Percentiles rank a stretch among this genome's conserved stretches.
These are phyloP conservation scores for Echinochloa phyllopogon DNA, from an alignment of 176 grass and related monocot species.

Conservation along the genomic window DNA sequence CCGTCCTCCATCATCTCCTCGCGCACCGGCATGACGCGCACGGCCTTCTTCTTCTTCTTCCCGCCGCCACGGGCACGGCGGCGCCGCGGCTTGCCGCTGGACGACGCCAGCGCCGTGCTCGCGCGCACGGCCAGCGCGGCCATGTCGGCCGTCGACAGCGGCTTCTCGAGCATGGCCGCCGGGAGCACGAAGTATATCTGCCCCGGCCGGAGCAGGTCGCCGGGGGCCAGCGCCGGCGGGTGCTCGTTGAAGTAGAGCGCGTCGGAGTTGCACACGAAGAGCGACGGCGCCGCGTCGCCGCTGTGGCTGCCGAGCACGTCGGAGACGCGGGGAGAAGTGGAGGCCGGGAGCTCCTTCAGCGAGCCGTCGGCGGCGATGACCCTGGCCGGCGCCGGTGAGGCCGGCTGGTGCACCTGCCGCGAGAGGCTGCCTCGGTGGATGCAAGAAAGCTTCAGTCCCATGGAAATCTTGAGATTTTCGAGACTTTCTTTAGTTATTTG, in stretches of 20 bases:
- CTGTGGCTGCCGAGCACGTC: neutral
- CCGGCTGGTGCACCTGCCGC: neutral
- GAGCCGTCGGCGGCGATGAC: constrained; percentile 54
- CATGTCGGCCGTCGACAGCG: constrained; percentile 49
- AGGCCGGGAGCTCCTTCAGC: constrained; percentile 40
- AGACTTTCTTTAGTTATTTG: too few relatives aligned
- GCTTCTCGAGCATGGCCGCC: constrained; percentile 19
- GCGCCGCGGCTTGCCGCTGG: neutral
- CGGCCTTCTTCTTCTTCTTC: neutral
- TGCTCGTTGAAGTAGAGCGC: constrained; percentile 49
- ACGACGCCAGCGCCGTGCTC: constrained; percentile 42
- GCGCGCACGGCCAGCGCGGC: constrained; percentile 52
- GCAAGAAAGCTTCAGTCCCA: constrained; percentile 54
- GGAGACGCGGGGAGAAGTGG: neutral
- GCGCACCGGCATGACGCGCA: constrained; percentile 23
- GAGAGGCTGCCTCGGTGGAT: constrained; percentile 3
- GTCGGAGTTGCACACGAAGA: constrained; percentile 57
- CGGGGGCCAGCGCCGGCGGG: neutral
- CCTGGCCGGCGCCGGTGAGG: constrained; percentile 27
- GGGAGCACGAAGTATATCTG: constrained; percentile 69
- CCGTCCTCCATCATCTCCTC: neutral
- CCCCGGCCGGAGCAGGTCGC: constrained; percentile 34
- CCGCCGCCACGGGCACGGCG: neutral
- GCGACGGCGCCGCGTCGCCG: neutral
- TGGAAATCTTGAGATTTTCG: neutral